phyloP scores from a whole-genome alignment of 106 monocot species.

The Iris macrosiphon region DNA sequence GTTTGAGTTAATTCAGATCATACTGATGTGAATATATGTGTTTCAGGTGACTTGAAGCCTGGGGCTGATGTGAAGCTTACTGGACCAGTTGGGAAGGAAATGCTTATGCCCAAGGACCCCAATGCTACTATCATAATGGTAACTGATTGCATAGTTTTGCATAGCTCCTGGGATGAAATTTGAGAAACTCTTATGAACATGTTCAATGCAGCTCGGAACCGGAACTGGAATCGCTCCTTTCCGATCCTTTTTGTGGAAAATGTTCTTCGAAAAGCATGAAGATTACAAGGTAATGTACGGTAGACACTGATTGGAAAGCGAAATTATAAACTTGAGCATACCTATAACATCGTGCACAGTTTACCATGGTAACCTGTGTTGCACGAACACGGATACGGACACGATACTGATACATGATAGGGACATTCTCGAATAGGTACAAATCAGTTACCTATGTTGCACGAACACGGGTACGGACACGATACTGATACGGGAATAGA shows the following conservation, averaged over 20 bases:
- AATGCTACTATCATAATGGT: constrained; percentile 95
- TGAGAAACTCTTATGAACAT: neutral
- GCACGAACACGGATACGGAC: no score
- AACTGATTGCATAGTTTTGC: neutral
- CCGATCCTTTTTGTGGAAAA: constrained; percentile 91
- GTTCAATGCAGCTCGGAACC: constrained; percentile 64
- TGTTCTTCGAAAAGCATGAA: constrained; percentile 98
- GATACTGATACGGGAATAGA: no score
- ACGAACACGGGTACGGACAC: no score
- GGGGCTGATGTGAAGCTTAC: constrained; percentile 83
- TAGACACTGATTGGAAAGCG: neutral
- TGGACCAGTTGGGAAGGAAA: constrained; percentile 96
- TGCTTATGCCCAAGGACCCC: constrained; percentile 98
- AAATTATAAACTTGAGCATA: no score
- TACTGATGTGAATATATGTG: no score
- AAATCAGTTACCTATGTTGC: no score
- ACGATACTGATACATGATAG: no score
- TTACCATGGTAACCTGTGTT: no score
- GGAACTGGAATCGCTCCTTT: constrained; percentile 98
- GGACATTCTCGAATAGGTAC: no score
- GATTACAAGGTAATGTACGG: constrained; percentile 68
- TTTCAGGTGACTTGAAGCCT: constrained; percentile 88
- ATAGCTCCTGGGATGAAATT: neutral
- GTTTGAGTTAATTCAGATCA: no score
- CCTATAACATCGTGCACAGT: no score